Evolutionary conservation across 495 filamentous ascomycete species (phyloP).

Genomic region (Glutinoglossum americanum): DNA sequence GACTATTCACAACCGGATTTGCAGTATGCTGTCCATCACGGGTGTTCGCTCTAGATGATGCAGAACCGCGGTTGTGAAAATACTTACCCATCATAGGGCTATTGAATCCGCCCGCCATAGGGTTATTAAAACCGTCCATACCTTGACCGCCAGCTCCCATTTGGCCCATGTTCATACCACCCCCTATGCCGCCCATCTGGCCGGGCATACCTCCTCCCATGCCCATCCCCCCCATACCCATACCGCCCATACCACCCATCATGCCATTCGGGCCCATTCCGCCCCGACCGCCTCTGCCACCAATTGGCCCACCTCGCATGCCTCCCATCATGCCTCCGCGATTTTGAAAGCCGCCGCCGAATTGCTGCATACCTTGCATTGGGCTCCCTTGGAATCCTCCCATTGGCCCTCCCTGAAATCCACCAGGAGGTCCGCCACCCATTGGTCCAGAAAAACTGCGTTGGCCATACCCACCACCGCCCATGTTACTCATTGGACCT

Average conservation of each 20-base stretch:
- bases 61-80: not conserved
- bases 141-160: slow-evolving; percentile 40
- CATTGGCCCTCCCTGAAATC: slow-evolving; percentile 30
- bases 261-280: slow-evolving; percentile 22
- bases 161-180: slow-evolving; percentile 33
- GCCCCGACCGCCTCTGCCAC: slow-evolving; percentile 54
- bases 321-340: slow-evolving; percentile 46
- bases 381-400: slow-evolving; percentile 34
- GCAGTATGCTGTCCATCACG: not conserved
- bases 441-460: slow-evolving; percentile 26
- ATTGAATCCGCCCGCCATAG: slow-evolving; percentile 1
- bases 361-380: slow-evolving; percentile 36
- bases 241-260: slow-evolving; percentile 34
- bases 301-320: slow-evolving; percentile 43
- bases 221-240: slow-evolving; percentile 43
- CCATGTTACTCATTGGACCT: slow-evolving; percentile 25
- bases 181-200: slow-evolving; percentile 21
- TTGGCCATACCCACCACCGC: slow-evolving; percentile 23
- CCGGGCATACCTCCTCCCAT: slow-evolving; percentile 37
- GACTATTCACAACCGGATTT: not conserved
- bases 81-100: slow-evolving; percentile 3
- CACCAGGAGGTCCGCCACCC: slow-evolving; percentile 24
- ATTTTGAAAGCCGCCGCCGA: slow-evolving; percentile 32
- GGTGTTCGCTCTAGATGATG: not conserved
- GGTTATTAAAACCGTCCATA: slow-evolving; percentile 15